Conservation (phyloP, 306 rosid species). For the Carpinus fangiana region DNA sequence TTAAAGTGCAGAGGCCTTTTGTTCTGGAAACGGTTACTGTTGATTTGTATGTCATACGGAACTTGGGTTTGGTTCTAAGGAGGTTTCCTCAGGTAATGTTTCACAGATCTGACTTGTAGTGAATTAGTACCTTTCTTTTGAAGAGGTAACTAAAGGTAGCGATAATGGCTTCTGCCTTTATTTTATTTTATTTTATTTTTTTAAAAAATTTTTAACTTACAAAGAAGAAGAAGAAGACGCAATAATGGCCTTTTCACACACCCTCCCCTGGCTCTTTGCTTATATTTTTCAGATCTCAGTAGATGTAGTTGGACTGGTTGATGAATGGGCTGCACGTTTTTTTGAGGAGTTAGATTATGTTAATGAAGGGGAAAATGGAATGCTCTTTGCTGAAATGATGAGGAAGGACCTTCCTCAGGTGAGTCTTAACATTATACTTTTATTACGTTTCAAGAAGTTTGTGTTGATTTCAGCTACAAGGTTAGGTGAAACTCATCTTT, state of each 20-base stretch:
- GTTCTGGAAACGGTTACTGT: conserved; percentile 97
- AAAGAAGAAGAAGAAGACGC: not conserved
- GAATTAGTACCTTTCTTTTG: conserved; percentile 8
- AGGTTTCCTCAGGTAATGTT: conserved; percentile 87
- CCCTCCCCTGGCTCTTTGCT: conserved; percentile 22
- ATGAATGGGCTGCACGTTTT: conserved; percentile 98
- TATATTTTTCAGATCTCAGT: conserved; percentile 64
- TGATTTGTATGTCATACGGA: conserved; percentile 81
- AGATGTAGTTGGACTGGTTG: conserved; percentile 97
- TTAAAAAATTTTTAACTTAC: too few relatives aligned
- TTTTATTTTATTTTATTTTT: not conserved
- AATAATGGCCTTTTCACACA: conserved; percentile 22
- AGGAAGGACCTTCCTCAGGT: conserved; percentile 97
- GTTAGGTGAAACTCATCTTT: not conserved
- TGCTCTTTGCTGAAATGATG: conserved; percentile 90
- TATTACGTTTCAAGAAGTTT: conserved; percentile 7
- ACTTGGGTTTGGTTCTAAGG: conserved; percentile 83
- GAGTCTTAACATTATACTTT: conserved; percentile 26
- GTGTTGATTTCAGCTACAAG: not conserved
- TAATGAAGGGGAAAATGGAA: conserved; percentile 96
- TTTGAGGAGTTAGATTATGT: conserved; percentile 96
- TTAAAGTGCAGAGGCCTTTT: conserved; percentile 97
- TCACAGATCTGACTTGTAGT: conserved; percentile 20
- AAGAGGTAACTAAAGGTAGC: conserved; percentile 21
- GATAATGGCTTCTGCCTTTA: conserved; percentile 15